Percentiles rank a stretch among this genome's conserved stretches.
Evolutionary conservation across 2,329 filamentous ascomycete genomes (phyloP).

Genomic region (Neodidymelliopsis sp.): DNA sequence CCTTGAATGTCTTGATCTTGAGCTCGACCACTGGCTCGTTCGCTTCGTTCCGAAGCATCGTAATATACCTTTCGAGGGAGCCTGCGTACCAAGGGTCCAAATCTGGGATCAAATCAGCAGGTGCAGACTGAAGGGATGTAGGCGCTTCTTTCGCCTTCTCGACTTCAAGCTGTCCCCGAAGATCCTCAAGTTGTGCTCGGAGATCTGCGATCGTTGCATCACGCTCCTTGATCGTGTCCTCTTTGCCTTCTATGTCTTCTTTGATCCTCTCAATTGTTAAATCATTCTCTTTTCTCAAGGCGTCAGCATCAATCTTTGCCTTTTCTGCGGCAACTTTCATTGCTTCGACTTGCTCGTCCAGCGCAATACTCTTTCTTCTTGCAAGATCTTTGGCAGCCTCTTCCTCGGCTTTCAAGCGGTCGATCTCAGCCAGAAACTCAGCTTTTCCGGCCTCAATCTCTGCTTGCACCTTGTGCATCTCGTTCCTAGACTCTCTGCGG

Average conservation of each 20-base stretch:
- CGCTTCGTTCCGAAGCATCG: slow-evolving; percentile 63
- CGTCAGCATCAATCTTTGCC: slow-evolving; percentile 32
- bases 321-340: slow-evolving; percentile 31
- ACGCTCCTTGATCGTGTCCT: slow-evolving; percentile 40
- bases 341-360: slow-evolving; percentile 30
- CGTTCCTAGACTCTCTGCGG: slow-evolving; percentile 29
- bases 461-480: slow-evolving; percentile 24
- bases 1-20: slow-evolving; percentile 61
- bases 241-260: slow-evolving; percentile 45
- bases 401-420: slow-evolving; percentile 28
- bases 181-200: slow-evolving; percentile 33
- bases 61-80: slow-evolving; percentile 62
- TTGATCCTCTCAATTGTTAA: slow-evolving; percentile 41
- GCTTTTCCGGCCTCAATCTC: slow-evolving; percentile 28
- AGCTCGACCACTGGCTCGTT: slow-evolving; percentile 56
- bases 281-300: slow-evolving; percentile 37
- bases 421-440: slow-evolving; percentile 17
- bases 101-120: slow-evolving; percentile 56
- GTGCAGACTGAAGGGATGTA: slow-evolving; percentile 33
- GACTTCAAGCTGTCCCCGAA: slow-evolving; percentile 33
- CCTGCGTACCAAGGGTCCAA: slow-evolving; percentile 65
- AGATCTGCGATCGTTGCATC: slow-evolving; percentile 34
- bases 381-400: slow-evolving; percentile 28
- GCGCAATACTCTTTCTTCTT: slow-evolving; percentile 20
- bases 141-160: slow-evolving; percentile 34